Conservation (phyloP, 1,139 yeast species). For the Yamadazyma pseudoaaseri region DNA sequence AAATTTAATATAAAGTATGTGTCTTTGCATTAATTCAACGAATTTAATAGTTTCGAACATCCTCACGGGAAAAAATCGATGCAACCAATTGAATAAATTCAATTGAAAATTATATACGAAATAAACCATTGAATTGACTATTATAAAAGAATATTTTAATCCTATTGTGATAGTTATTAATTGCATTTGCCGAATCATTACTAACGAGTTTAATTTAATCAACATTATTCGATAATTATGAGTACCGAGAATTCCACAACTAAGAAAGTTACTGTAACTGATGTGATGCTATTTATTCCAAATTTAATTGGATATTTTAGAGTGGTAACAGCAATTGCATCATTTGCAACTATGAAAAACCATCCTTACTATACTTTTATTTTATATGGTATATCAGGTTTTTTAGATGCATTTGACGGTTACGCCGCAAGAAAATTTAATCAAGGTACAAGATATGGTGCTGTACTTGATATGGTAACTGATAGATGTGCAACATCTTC, state of each 20-base stretch:
- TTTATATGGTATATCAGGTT: conserved; percentile 83
- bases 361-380: conserved; percentile 78
- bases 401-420: conserved; percentile 96
- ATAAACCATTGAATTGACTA: too few relatives aligned
- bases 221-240: too few relatives aligned
- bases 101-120: too few relatives aligned
- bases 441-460: conserved; percentile 93
- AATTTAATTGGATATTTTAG: conserved; percentile 88
- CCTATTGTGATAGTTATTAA: too few relatives aligned
- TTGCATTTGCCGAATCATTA: too few relatives aligned
- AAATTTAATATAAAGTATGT: neutral
- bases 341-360: conserved; percentile 77
- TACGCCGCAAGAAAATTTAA: conserved; percentile 87
- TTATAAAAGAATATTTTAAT: too few relatives aligned
- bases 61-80: too few relatives aligned
- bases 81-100: too few relatives aligned
- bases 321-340: conserved; percentile 74
- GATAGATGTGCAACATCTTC: conserved; percentile 97
- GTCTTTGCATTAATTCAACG: neutral
- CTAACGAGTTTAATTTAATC: too few relatives aligned
- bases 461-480: conserved; percentile 98
- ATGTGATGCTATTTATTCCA: conserved; percentile 79
- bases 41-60: neutral
- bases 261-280: conserved; percentile 31
- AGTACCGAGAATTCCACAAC: neutral